phyloP scores from a whole-genome alignment of 2,329 filamentous ascomycete genomes.

The Ophiostoma sp. region DNA sequence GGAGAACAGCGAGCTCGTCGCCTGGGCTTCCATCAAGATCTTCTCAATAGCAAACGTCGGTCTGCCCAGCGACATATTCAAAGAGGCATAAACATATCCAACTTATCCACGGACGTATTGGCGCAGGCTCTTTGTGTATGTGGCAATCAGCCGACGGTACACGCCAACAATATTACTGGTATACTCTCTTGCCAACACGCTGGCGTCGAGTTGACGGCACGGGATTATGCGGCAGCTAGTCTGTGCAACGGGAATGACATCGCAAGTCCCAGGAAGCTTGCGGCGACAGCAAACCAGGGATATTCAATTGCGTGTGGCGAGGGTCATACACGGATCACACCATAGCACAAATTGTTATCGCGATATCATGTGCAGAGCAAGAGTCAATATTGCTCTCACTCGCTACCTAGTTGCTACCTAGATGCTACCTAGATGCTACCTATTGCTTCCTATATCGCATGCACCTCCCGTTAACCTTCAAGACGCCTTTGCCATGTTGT shows the following conservation, averaged over 20 bases:
- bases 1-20: slow-evolving; percentile 15
- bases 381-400: background rate
- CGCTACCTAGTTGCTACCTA: background rate
- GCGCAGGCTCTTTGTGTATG: background rate
- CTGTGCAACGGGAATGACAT: background rate
- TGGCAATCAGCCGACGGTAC: background rate
- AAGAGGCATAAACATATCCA: background rate
- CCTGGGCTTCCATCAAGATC: background rate
- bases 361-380: background rate
- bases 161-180: background rate
- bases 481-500: background rate
- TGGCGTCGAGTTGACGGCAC: background rate
- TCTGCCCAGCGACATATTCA: background rate
- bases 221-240: background rate
- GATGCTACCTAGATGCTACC: background rate
- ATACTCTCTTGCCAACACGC: background rate
- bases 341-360: too few species aligned
- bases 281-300: background rate
- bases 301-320: too few species aligned
- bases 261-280: background rate
- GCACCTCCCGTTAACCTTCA: background rate
- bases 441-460: background rate
- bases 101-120: background rate
- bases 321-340: too few species aligned
- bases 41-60: background rate